Evolutionary conservation across 1,139 yeast genomes (phyloP).

Genomic region (Yamadazyma triangularis): DNA sequence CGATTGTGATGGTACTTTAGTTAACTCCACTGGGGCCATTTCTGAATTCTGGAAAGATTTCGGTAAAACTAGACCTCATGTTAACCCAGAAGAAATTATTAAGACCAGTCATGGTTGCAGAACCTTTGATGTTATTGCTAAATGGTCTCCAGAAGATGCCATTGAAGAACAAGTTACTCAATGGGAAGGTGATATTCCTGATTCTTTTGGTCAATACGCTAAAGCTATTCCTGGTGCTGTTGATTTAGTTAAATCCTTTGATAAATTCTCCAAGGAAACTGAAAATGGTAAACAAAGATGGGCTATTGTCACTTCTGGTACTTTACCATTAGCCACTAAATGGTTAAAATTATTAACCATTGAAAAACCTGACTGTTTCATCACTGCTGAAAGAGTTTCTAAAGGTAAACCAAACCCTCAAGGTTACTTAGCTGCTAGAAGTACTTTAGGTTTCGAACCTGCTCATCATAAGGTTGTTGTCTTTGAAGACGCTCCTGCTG

Average conservation of each 20-base stretch:
- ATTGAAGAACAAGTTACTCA: conserved; percentile 60
- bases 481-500: conserved; percentile 87
- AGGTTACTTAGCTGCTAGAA: conserved; percentile 69
- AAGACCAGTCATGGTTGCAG: conserved; percentile 80
- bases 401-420: conserved; percentile 83
- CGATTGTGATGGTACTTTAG: conserved; percentile 84
- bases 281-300: conserved; percentile 49
- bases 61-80: conserved; percentile 65
- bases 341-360: conserved; percentile 70
- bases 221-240: conserved; percentile 72
- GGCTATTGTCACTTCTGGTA: conserved; percentile 87
- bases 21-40: conserved; percentile 77
- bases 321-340: conserved; percentile 68
- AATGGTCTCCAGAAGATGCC: conserved; percentile 74
- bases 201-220: conserved; percentile 66
- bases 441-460: conserved; percentile 49
- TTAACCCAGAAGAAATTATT: conserved; percentile 66
- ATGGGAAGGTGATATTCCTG: conserved; percentile 70
- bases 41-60: conserved; percentile 78
- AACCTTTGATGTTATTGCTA: conserved; percentile 71
- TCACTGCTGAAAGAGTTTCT: conserved; percentile 73
- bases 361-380: conserved; percentile 64
- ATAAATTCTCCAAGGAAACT: conserved; percentile 36
- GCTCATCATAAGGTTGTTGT: conserved; percentile 54
- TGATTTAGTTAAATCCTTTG: conserved; percentile 55